Evolutionary conservation across 768 basidiomycete species (phyloP).

Genomic region (Boletus vermiculosoides): DNA sequence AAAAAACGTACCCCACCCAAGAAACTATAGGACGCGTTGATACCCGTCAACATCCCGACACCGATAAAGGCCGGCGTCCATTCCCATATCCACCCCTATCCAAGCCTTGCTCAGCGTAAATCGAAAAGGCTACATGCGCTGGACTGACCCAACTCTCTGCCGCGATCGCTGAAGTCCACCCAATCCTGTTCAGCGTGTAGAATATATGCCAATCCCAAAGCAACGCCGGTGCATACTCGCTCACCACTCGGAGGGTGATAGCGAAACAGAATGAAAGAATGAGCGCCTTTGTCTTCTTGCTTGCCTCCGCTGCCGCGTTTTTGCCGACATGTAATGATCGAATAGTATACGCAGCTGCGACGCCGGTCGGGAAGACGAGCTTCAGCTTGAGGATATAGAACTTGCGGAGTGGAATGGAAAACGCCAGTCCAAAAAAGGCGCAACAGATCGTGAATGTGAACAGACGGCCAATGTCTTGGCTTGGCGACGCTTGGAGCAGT

Average conservation of each 20-base stretch:
- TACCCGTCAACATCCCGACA: constrained; percentile 55
- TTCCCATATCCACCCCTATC: constrained; percentile 23
- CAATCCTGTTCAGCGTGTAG: not conserved
- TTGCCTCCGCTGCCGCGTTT: not conserved
- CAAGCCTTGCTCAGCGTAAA: not conserved
- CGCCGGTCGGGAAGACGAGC: not conserved
- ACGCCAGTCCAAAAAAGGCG: constrained; percentile 1
- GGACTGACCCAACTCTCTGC: constrained; percentile 2
- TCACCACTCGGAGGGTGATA: not conserved
- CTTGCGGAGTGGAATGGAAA: not conserved
- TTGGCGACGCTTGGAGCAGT: not conserved
- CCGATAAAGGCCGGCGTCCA: constrained; percentile 58
- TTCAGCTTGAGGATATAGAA: constrained; percentile 1
- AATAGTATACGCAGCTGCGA: not conserved
- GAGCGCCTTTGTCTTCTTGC: constrained; percentile 1
- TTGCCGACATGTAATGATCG: not conserved
- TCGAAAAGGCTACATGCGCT: not conserved
- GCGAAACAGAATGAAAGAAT: not conserved
- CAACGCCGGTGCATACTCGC: not conserved
- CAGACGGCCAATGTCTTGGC: not conserved
- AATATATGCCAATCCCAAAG: constrained; percentile 3
- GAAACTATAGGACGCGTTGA: constrained; percentile 61
- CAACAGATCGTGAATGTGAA: not conserved
- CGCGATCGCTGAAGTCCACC: not conserved
- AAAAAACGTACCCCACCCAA: constrained; percentile 35